A percentile compares a stretch with the other conserved stretches of the same genome.
These are phyloP conservation scores for Capronia epimyces DNA, from an alignment of 2,329 filamentous ascomycete genomes.

Conservation along the genomic window DNA sequence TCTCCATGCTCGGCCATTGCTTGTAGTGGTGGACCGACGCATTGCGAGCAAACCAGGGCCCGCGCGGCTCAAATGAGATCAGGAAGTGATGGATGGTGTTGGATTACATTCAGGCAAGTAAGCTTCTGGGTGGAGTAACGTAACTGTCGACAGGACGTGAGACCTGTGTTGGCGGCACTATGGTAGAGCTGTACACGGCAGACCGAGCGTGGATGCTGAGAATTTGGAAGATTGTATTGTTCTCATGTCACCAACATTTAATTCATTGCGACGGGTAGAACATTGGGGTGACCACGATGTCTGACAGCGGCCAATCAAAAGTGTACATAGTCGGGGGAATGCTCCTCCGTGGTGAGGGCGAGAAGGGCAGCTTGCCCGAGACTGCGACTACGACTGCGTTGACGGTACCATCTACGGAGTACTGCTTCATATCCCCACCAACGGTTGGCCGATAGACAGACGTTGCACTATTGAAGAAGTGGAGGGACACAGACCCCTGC, in stretches of 20 bases:
- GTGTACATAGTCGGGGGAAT: not conserved
- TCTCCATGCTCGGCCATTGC: conserved; percentile 20
- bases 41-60: conserved; percentile 10
- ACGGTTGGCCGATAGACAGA: too few relatives aligned
- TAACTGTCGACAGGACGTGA: too few relatives aligned
- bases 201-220: too few relatives aligned
- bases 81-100: not conserved
- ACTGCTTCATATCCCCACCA: too few relatives aligned
- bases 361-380: not conserved
- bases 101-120: conserved; percentile 1
- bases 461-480: not conserved
- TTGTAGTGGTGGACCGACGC: conserved; percentile 7
- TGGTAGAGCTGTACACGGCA: too few relatives aligned
- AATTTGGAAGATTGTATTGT: too few relatives aligned
- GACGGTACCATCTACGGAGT: not conserved
- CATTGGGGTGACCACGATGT: too few relatives aligned
- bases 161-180: too few relatives aligned
- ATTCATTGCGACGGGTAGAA: too few relatives aligned
- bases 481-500: not conserved
- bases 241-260: too few relatives aligned
- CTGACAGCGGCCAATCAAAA: not conserved
- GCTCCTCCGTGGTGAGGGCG: too few relatives aligned
- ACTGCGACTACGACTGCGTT: not conserved
- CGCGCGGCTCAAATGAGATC: not conserved
- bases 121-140: too few relatives aligned